These are phyloP conservation scores for Elongisporangium undulatum DNA, from an alignment of 352 stramenopile genomes.

Conservation along the genomic window DNA sequence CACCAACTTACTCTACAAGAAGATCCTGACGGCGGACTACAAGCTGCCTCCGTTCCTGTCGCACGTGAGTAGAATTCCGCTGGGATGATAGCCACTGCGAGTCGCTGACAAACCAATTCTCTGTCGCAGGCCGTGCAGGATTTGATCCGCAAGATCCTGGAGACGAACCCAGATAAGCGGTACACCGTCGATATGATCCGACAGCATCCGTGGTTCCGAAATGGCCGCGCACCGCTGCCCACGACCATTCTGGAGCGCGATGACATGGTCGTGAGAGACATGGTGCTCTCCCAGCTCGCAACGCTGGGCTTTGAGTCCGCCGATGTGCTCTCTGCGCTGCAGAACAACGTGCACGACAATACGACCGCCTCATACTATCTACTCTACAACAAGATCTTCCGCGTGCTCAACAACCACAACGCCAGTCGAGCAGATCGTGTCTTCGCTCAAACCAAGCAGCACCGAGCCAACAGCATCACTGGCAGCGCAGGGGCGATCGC, in stretches of 20 bases:
- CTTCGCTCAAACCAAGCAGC: slow-evolving; percentile 4
- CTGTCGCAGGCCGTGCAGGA: slow-evolving; percentile 50
- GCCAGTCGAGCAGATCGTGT: not conserved
- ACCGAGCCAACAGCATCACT: slow-evolving; percentile 4
- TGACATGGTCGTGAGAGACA: slow-evolving; percentile 18
- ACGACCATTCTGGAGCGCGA: slow-evolving; percentile 22
- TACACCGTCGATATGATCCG: slow-evolving; percentile 72
- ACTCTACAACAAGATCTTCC: slow-evolving; percentile 51
- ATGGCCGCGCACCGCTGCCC: slow-evolving; percentile 10
- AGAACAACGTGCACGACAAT: slow-evolving; percentile 53
- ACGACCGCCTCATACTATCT: slow-evolving; percentile 78
- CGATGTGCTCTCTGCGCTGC: slow-evolving; percentile 36
- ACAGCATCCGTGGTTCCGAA: slow-evolving; percentile 74
- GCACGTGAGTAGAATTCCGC: slow-evolving; percentile 19
- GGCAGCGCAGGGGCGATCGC: slow-evolving; percentile 11
- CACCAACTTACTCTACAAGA: slow-evolving; percentile 91
- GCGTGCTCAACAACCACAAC: slow-evolving; percentile 27
- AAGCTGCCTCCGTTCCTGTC: slow-evolving; percentile 76
- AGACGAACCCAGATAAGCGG: slow-evolving; percentile 79
- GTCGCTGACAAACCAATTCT: not conserved
- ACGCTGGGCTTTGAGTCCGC: slow-evolving; percentile 37
- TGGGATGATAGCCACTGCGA: not conserved
- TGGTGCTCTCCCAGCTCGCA: slow-evolving; percentile 51
- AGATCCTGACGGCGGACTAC: slow-evolving; percentile 88
- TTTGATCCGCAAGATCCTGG: slow-evolving; percentile 79